These are phyloP conservation scores for Tolypocladium nubicola DNA, from an alignment of 2,329 filamentous ascomycete genomes.

Conservation along the genomic window DNA sequence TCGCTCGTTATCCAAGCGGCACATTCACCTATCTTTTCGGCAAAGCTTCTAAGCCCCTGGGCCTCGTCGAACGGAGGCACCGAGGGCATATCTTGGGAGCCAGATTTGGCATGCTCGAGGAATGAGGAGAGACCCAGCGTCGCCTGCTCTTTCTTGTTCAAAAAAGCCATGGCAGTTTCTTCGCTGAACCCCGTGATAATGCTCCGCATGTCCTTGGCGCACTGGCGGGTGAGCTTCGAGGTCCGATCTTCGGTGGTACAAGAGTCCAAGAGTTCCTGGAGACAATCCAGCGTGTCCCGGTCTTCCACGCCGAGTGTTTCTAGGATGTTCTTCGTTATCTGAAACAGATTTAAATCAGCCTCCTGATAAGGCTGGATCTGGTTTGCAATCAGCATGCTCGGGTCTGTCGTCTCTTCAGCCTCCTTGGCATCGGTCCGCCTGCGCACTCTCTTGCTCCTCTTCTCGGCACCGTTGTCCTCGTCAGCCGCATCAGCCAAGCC, in stretches of 20 bases:
- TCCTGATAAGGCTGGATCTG: conserved; percentile 48
- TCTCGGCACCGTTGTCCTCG: conserved; percentile 47
- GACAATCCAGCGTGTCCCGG: conserved; percentile 29
- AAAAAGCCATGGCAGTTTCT: conserved; percentile 39
- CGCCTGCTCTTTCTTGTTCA: conserved; percentile 41
- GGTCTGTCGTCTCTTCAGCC: conserved; percentile 41
- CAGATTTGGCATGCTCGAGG: conserved; percentile 50
- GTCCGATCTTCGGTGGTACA: conserved; percentile 40
- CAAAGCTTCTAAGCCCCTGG: conserved; percentile 41
- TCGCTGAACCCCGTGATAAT: conserved; percentile 40
- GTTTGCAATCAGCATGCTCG: conserved; percentile 39
- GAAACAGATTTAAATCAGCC: conserved; percentile 44
- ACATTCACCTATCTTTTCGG: conserved; percentile 30
- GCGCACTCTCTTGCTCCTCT: conserved; percentile 55
- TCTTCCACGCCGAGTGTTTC: conserved; percentile 45
- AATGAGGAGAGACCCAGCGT: conserved; percentile 49
- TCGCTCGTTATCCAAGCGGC: conserved; percentile 40
- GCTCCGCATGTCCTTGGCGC: conserved; percentile 38
- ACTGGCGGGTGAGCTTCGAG: conserved; percentile 33
- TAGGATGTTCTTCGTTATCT: conserved; percentile 42
- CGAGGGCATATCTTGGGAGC: conserved; percentile 37
- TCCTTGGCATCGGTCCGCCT: conserved; percentile 40
- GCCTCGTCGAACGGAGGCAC: conserved; percentile 40
- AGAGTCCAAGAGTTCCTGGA: conserved; percentile 41
- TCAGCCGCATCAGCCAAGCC: conserved; percentile 45